phyloP scores from a whole-genome alignment of 1,139 yeast species.

The Blastobotrys arbuscula region DNA sequence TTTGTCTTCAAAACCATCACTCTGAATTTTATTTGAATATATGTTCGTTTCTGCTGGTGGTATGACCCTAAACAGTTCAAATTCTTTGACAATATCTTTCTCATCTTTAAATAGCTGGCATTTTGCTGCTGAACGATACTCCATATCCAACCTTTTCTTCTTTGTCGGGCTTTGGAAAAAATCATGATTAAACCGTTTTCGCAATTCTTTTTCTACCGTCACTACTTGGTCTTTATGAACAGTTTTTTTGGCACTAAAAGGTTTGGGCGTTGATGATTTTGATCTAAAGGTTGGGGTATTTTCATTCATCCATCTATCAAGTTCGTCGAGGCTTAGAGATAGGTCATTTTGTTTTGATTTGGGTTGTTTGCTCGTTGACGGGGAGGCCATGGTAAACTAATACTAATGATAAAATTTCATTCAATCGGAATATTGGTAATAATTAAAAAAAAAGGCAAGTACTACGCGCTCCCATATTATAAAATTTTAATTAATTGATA shows the following conservation, averaged over 20 bases:
- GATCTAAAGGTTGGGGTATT: neutral
- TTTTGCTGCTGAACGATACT: slow-evolving; percentile 2
- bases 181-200: neutral
- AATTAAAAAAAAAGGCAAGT: no score
- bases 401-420: no score
- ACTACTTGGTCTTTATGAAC: neutral
- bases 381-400: no score
- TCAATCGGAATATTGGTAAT: no score
- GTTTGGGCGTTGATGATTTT: neutral
- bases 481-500: no score
- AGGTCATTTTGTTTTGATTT: no score
- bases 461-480: no score
- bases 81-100: neutral
- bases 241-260: neutral
- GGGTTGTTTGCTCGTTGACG: no score
- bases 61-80: neutral
- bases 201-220: neutral
- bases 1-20: neutral
- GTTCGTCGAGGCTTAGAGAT: neutral
- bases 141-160: neutral
- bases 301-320: neutral
- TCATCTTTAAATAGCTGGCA: neutral
- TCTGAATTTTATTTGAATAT: neutral
- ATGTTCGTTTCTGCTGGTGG: neutral
- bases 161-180: slow-evolving; percentile 3